Conservation (phyloP, 1,284 basidiomycete genomes). For the Ceratobasidium sp. region DNA sequence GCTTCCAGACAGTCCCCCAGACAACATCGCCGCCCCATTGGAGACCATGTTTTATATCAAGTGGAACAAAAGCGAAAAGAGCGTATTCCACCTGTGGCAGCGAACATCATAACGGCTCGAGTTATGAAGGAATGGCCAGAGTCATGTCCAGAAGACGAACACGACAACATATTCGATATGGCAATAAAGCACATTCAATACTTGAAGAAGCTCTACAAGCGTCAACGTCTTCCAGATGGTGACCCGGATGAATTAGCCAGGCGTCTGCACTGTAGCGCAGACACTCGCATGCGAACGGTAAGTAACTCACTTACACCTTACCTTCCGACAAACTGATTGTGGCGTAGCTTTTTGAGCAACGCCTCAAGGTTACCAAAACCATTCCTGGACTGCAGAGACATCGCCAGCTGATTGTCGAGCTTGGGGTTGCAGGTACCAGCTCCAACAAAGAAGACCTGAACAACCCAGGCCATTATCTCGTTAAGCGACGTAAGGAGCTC, state of each 20-base stretch:
- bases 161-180: not conserved
- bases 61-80: not conserved
- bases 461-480: not conserved
- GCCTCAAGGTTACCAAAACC: not conserved
- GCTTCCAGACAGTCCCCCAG: not conserved
- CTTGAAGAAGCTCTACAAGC: not conserved
- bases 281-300: not conserved
- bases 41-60: not conserved
- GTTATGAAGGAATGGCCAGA: not conserved
- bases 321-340: not conserved
- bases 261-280: not conserved
- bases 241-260: not conserved
- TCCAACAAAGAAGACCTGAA: not conserved
- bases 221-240: not conserved
- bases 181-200: not conserved
- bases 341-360: not conserved
- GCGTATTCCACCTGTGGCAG: not conserved
- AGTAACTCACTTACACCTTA: not conserved
- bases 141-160: not conserved
- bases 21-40: not conserved
- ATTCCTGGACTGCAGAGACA: not conserved
- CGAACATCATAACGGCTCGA: not conserved
- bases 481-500: not conserved
- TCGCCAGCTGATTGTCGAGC: not conserved
- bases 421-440: slow-evolving; percentile 5